Evolutionary conservation across 306 rosid species (phyloP).

Genomic region (Cicer judaicum): DNA sequence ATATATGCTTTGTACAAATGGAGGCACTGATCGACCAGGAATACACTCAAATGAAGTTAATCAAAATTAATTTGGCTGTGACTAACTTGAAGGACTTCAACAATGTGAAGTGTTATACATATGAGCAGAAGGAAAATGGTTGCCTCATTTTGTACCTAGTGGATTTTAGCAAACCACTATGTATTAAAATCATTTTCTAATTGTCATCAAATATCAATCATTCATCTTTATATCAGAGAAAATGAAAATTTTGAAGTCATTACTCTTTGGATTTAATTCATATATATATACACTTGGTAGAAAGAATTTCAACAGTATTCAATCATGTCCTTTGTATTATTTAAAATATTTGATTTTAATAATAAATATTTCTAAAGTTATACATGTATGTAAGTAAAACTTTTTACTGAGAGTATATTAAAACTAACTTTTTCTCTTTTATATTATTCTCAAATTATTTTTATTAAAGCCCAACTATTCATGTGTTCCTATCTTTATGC

Average conservation of each 20-base stretch:
- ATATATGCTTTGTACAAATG: slow-evolving; percentile 10
- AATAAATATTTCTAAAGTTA: no score
- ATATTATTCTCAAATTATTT: no score
- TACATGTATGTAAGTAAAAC: no score
- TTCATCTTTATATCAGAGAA: neutral
- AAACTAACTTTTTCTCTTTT: no score
- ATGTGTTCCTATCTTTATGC: no score
- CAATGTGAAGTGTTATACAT: neutral
- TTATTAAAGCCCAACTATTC: no score
- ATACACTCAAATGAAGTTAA: slow-evolving; percentile 15
- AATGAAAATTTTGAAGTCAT: neutral
- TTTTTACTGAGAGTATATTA: no score
- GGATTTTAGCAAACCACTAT: neutral
- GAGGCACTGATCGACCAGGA: slow-evolving; percentile 5
- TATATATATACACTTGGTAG: no score
- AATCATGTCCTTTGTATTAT: no score
- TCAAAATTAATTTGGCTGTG: slow-evolving; percentile 18
- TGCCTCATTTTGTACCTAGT: neutral
- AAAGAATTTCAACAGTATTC: no score
- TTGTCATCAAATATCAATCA: neutral
- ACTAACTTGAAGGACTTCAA: neutral
- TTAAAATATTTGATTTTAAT: no score
- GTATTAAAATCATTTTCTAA: neutral
- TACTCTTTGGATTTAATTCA: neutral
- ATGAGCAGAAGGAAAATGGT: neutral